phyloP scores from a whole-genome alignment of 1,139 yeast species.

The Yamadazyma friedrichii region DNA sequence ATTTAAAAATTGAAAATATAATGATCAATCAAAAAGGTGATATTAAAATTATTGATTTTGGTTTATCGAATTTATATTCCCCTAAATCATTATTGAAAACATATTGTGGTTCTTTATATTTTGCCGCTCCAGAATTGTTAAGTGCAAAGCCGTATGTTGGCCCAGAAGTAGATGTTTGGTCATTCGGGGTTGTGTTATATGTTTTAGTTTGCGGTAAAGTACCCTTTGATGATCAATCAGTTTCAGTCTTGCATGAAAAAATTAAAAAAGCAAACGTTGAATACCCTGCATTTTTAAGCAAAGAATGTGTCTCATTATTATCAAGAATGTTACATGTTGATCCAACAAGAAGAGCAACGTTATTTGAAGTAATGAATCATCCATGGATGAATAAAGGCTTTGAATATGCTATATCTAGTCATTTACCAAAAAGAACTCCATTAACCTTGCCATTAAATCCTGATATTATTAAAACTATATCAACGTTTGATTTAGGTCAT shows the following conservation, averaged over 20 bases:
- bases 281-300: conserved; percentile 79
- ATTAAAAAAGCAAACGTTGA: conserved; percentile 92
- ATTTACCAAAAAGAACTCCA: conserved; percentile 77
- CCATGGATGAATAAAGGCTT: conserved; percentile 96
- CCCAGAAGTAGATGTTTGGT: conserved; percentile 98
- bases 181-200: conserved; percentile 92
- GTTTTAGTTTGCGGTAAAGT: conserved; percentile 97
- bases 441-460: conserved; percentile 71
- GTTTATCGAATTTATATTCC: conserved; percentile 84
- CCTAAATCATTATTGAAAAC: conserved; percentile 76
- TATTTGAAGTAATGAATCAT: conserved; percentile 77
- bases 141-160: conserved; percentile 92
- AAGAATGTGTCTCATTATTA: conserved; percentile 79
- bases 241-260: conserved; percentile 89
- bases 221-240: conserved; percentile 95
- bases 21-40: conserved; percentile 94
- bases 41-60: conserved; percentile 93
- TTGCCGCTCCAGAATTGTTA: conserved; percentile 96
- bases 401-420: conserved; percentile 69
- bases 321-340: conserved; percentile 91
- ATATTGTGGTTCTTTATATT: conserved; percentile 94
- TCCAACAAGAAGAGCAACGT: conserved; percentile 74
- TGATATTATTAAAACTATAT: conserved; percentile 70
- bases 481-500: conserved; percentile 75
- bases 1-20: conserved; percentile 92